Evolutionary conservation across 2,329 filamentous ascomycete genomes (phyloP).

Genomic region (Pestalotiopsis sp.): DNA sequence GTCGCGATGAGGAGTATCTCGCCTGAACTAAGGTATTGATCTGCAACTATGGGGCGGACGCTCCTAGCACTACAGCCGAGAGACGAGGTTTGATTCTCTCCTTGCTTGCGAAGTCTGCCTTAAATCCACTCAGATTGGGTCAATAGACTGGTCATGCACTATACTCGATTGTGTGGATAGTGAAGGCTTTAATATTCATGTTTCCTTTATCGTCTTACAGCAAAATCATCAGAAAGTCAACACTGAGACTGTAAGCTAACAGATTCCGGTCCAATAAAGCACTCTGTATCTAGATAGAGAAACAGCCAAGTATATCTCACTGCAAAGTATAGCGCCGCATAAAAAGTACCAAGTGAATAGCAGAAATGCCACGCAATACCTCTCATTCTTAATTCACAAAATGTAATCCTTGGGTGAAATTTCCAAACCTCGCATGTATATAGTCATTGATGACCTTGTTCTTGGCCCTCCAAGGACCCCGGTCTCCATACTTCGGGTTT

Average conservation of each 20-base stretch:
- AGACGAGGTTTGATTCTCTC: background rate
- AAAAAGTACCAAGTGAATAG: too few relatives aligned
- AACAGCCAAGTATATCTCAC: too few relatives aligned
- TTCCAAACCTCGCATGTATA: constrained; percentile 8
- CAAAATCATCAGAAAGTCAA: too few relatives aligned
- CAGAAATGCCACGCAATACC: too few relatives aligned
- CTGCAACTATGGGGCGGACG: background rate
- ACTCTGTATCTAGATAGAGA: too few relatives aligned
- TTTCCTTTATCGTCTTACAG: too few relatives aligned
- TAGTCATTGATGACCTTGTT: constrained; percentile 5
- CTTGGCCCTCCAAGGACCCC: constrained; percentile 6
- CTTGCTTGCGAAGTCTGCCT: background rate
- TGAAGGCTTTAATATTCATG: too few relatives aligned
- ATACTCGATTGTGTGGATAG: background rate
- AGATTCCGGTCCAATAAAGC: too few relatives aligned
- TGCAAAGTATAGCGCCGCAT: too few relatives aligned
- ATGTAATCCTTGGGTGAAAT: constrained; percentile 2
- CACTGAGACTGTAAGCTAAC: too few relatives aligned
- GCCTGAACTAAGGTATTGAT: background rate
- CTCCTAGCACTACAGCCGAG: background rate
- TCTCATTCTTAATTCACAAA: background rate
- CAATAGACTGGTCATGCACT: background rate
- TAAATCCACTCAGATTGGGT: background rate
- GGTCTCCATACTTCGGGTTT: background rate
- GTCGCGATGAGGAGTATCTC: background rate